Conservation (phyloP, 2,329 filamentous ascomycete genomes). For the Fusarium pseudocircinatum region DNA sequence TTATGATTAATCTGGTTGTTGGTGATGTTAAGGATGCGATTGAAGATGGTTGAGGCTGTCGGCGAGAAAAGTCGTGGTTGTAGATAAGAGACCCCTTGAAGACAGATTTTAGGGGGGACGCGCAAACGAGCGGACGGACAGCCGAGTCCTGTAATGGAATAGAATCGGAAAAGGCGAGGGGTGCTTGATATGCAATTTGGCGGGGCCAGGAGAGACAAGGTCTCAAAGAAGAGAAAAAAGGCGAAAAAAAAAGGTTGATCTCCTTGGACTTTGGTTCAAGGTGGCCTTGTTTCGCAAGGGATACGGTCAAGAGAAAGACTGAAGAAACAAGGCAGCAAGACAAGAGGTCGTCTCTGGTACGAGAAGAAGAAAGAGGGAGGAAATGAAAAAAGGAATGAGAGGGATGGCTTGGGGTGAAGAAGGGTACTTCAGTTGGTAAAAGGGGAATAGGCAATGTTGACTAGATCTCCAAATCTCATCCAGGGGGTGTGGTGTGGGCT, state of each 20-base stretch:
- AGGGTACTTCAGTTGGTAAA: slow-evolving; percentile 28
- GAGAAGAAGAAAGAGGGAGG: slow-evolving; percentile 25
- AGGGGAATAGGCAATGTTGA: slow-evolving; percentile 31
- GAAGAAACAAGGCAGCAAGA: slow-evolving; percentile 33
- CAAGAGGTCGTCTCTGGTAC: slow-evolving; percentile 32
- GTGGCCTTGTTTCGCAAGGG: slow-evolving; percentile 33
- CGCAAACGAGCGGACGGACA: slow-evolving; percentile 54
- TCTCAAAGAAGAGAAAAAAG: slow-evolving; percentile 47
- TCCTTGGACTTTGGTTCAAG: slow-evolving; percentile 11
- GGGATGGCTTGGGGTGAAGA: slow-evolving; percentile 24
- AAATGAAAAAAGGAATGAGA: slow-evolving; percentile 8
- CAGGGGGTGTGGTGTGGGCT: slow-evolving; percentile 30
- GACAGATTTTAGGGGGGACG: slow-evolving; percentile 48
- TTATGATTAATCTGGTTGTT: slow-evolving; percentile 57
- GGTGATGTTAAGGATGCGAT: slow-evolving; percentile 41
- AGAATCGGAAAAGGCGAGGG: slow-evolving; percentile 43
- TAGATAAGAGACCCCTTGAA: slow-evolving; percentile 42
- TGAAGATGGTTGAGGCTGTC: slow-evolving; percentile 22
- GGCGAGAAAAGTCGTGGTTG: slow-evolving; percentile 33
- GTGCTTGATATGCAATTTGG: slow-evolving; percentile 50
- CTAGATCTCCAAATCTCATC: slow-evolving; percentile 24
- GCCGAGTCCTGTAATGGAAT: slow-evolving; percentile 46
- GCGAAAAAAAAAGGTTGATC: slow-evolving; percentile 14
- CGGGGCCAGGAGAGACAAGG: slow-evolving; percentile 43
- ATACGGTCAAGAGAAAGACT: slow-evolving; percentile 35